Percentiles rank a stretch among this genome's conserved stretches.
phyloP scores from a whole-genome alignment of 1,284 basidiomycete species.

The Microbotryomycetes sp. region DNA sequence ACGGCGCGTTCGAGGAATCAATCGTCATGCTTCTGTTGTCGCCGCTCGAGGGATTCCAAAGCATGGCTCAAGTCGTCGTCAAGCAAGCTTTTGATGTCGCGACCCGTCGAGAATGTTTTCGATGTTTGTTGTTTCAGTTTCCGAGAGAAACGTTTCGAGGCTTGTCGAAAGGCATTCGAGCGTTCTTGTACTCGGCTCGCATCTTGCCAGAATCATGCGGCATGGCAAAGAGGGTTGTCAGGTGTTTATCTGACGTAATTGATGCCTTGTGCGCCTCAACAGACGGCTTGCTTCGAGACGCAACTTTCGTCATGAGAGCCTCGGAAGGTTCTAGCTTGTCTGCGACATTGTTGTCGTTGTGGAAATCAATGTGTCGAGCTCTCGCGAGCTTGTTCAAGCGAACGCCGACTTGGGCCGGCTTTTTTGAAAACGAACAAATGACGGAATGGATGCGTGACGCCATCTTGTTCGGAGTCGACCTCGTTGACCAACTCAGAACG shows the following conservation, averaged over 20 bases:
- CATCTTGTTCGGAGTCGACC: slow-evolving; percentile 74
- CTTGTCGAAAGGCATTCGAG: slow-evolving; percentile 56
- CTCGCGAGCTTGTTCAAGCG: slow-evolving; percentile 74
- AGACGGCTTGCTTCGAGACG: slow-evolving; percentile 59
- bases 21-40: slow-evolving; percentile 67
- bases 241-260: slow-evolving; percentile 82
- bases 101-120: slow-evolving; percentile 74
- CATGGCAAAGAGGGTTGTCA: slow-evolving; percentile 75
- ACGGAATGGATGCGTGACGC: slow-evolving; percentile 95
- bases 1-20: slow-evolving; percentile 9
- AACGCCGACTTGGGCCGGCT: slow-evolving; percentile 71
- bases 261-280: slow-evolving; percentile 70
- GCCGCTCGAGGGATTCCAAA: slow-evolving; percentile 64
- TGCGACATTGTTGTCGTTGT: slow-evolving; percentile 60
- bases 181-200: slow-evolving; percentile 57
- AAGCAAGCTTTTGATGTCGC: slow-evolving; percentile 78
- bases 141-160: slow-evolving; percentile 61
- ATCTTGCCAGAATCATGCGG: slow-evolving; percentile 73
- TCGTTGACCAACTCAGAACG: slow-evolving; percentile 67
- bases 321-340: slow-evolving; percentile 36
- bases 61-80: slow-evolving; percentile 63
- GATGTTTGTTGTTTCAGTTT: slow-evolving; percentile 59
- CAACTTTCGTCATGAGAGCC: slow-evolving; percentile 46
- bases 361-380: slow-evolving; percentile 71
- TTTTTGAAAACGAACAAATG: slow-evolving; percentile 75